phyloP scores from a whole-genome alignment of 139 green algal species.

The Picochlorum costavermella region DNA sequence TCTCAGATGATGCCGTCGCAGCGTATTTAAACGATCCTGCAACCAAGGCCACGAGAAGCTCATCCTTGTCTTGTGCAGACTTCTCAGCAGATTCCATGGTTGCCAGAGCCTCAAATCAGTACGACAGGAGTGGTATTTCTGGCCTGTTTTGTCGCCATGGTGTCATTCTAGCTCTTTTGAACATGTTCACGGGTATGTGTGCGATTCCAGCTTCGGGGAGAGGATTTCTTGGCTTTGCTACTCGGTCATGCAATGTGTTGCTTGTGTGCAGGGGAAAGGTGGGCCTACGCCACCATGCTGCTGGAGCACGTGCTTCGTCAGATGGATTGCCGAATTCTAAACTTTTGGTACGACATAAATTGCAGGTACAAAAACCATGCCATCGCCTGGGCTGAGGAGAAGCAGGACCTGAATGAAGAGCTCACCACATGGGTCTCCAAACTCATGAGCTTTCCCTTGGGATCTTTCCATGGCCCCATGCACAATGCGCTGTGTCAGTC shows the following conservation, averaged over 20 bases:
- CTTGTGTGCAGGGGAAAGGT: slow-evolving; percentile 4
- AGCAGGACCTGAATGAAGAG: slow-evolving; percentile 1
- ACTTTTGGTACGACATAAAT: slow-evolving; percentile 6
- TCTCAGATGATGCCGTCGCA: not conserved
- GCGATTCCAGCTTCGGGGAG: not conserved
- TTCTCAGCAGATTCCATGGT: slow-evolving; percentile 3
- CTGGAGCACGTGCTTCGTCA: slow-evolving; percentile 1
- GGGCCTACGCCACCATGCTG: slow-evolving; percentile 5
- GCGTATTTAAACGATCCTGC: slow-evolving; percentile 2
- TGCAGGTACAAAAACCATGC: slow-evolving; percentile 3
- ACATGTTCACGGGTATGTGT: not conserved
- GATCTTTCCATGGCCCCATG: slow-evolving; percentile 6
- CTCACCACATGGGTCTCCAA: slow-evolving; percentile 6
- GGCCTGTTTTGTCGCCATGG: not conserved
- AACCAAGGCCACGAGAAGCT: not conserved
- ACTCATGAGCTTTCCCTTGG: slow-evolving; percentile 6
- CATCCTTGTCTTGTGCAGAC: not conserved
- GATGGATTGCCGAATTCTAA: slow-evolving; percentile 3
- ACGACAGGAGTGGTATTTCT: slow-evolving; percentile 4
- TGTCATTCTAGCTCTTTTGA: not conserved
- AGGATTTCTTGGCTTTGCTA: not conserved
- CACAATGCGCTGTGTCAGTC: slow-evolving; percentile 6
- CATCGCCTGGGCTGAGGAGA: slow-evolving; percentile 5
- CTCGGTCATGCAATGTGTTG: slow-evolving; percentile 1
- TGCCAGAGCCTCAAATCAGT: slow-evolving; percentile 3